Evolutionary conservation across 2,329 filamentous ascomycete genomes (phyloP), one percentile per base, ranked within the genome.

Genomic region (Penicillium carneum): DNA sequence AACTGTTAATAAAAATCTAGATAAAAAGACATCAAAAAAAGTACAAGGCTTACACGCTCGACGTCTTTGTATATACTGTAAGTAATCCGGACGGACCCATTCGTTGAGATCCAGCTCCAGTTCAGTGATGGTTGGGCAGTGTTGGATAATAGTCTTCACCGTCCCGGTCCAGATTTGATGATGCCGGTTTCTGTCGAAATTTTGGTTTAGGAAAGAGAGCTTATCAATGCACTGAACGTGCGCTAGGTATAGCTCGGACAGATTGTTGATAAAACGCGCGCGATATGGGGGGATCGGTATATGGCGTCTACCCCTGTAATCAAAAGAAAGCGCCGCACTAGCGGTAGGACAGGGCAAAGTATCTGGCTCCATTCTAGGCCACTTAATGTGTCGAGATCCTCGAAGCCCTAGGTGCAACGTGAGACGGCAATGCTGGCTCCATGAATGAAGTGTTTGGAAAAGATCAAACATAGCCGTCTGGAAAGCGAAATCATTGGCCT

Each of bases 401-500:
- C 47, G 23, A 14, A 61, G 49, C 26, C 8, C 31, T 11, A 62
- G 16, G 14, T 56, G 31, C 9, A 68, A 38, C 2, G 20, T 48
- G 7, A 68, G 8, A 36, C 59, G 57, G 33, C 36, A 18, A 16
- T 4, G 33, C 29, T 39, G 33, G 11, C 54, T 34, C 66, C 63
- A 68, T 5, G 41, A 47, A 11, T 47, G 8, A 68, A 57, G 6
- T 34, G 34, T 23, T 62, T 34, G n/a, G 16, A 61, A 62, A 12
- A 66, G 43, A 23, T 31, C 29, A 9, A 39, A 8, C 5, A 62
- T 45, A 26, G 38, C 53, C 3, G n/a, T 41, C 23, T 34, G 18
- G 36, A 63, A 68, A 10, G 51, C 62, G 38, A 57, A 10, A 29
- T 67, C 50, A 39, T 68, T 68, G 14, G 33, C 57, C 11, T 57